These are phyloP conservation scores for Rhinocladiella similis DNA, from an alignment of 2,329 filamentous ascomycete species.

Conservation along the genomic window DNA sequence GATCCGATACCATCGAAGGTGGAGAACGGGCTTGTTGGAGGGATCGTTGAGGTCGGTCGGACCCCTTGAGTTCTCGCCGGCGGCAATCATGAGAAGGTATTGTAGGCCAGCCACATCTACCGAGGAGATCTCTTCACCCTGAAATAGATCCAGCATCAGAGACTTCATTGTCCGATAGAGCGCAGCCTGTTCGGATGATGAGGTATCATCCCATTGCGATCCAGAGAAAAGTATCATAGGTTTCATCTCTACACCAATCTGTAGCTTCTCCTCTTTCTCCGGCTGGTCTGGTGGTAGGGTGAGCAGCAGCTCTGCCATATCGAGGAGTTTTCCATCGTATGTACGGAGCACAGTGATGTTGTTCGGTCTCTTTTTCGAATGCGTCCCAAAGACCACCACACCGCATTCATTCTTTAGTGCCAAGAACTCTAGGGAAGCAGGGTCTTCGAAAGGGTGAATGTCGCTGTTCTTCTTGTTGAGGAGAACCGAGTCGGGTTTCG, in stretches of 20 bases:
- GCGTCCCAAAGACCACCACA: slow-evolving; percentile 78
- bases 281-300: slow-evolving; percentile 60
- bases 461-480: slow-evolving; percentile 94
- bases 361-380: slow-evolving; percentile 94
- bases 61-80: slow-evolving; percentile 59
- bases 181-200: slow-evolving; percentile 52
- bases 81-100: slow-evolving; percentile 80
- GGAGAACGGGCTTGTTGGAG: slow-evolving; percentile 47
- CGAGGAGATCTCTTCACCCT: slow-evolving; percentile 73
- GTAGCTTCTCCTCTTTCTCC: slow-evolving; percentile 66
- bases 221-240: slow-evolving; percentile 92
- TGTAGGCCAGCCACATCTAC: slow-evolving; percentile 95
- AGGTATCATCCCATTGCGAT: slow-evolving; percentile 80
- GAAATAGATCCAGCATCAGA: slow-evolving; percentile 87
- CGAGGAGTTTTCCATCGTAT: slow-evolving; percentile 83
- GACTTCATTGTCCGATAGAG: slow-evolving; percentile 85
- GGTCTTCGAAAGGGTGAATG: slow-evolving; percentile 91
- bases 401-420: slow-evolving; percentile 93
- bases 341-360: slow-evolving; percentile 78
- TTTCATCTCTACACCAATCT: slow-evolving; percentile 73
- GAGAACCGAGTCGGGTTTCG: slow-evolving; percentile 79
- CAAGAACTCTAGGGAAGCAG: slow-evolving; percentile 88
- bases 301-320: slow-evolving; percentile 90
- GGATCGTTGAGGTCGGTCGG: slow-evolving; percentile 33
- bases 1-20: slow-evolving; percentile 80